Evolutionary conservation across 23 red algal genomes (phyloP).

Genomic region (Agarophyton chilense): DNA sequence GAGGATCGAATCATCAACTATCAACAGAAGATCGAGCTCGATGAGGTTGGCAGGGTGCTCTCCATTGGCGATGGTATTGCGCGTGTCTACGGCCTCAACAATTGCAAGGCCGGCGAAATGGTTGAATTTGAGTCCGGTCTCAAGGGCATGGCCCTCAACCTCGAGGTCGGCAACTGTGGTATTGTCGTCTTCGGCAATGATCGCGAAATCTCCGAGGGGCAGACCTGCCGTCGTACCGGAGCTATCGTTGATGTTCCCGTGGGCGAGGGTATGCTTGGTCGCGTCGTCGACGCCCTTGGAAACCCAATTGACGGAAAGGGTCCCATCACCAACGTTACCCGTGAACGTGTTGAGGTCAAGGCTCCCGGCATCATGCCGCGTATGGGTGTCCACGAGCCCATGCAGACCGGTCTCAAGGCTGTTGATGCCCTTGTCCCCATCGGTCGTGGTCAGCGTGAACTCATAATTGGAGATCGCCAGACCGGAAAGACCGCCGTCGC

Average conservation of each 20-base stretch:
- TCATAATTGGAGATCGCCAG: conserved; percentile 99
- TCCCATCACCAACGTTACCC: conserved; percentile 71
- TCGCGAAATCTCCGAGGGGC: conserved; percentile 91
- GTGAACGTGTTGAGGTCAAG: conserved; percentile 93
- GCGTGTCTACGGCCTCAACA: conserved; percentile 92
- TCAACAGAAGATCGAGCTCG: conserved; percentile 81
- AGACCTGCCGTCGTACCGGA: conserved; percentile 89
- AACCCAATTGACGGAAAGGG: conserved; percentile 98
- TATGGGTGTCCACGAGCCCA: conserved; percentile 90
- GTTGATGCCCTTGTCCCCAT: conserved; percentile 96
- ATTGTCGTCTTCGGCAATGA: conserved; percentile 97
- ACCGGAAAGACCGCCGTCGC: conserved; percentile 99
- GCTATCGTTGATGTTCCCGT: conserved; percentile 91
- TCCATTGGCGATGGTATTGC: conserved; percentile 99
- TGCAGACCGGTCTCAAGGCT: conserved; percentile 98
- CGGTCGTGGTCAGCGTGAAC: conserved; percentile 97
- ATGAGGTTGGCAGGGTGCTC: conserved; percentile 90
- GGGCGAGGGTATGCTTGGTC: conserved; percentile 88
- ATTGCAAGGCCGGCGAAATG: conserved; percentile 96
- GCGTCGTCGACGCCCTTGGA: conserved; percentile 97
- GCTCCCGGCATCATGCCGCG: conserved; percentile 99
- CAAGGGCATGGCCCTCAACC: conserved; percentile 98
- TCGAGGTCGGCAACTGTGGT: conserved; percentile 92
- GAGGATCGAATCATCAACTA: conserved; percentile 95
- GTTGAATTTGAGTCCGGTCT: conserved; percentile 92